These are phyloP conservation scores for Eutrema yunnanense DNA, from an alignment of 345 rosid species.

Conservation along the genomic window DNA sequence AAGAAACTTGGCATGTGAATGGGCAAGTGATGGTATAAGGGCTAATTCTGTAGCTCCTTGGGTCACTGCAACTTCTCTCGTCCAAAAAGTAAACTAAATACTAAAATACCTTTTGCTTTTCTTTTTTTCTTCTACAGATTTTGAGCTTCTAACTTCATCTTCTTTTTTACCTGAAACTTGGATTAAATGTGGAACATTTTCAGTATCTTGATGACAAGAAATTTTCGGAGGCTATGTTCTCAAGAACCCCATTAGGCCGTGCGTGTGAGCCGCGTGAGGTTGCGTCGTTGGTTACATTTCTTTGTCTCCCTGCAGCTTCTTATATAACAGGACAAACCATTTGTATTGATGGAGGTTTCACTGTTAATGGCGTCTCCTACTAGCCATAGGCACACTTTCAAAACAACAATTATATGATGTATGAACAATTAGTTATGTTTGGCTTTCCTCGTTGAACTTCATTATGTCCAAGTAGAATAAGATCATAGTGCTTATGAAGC, in stretches of 20 bases:
- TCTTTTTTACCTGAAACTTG: not conserved
- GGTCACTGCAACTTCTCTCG: conserved; percentile 11
- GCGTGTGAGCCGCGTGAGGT: conserved; percentile 20
- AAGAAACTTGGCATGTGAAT: conserved; percentile 24
- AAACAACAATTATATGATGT: not conserved
- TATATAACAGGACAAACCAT: conserved; percentile 47
- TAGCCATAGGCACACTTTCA: not conserved
- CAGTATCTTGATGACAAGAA: conserved; percentile 19
- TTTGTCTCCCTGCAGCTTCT: conserved; percentile 69
- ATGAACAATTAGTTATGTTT: not conserved
- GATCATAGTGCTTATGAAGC: not conserved
- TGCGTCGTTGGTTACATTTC: conserved; percentile 46
- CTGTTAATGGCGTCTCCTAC: conserved; percentile 19
- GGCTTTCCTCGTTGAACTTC: not conserved
- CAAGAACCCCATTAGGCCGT: conserved; percentile 23
- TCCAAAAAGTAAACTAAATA: not conserved
- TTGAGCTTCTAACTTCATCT: not conserved
- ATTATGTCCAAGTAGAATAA: not conserved
- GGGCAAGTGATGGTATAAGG: conserved; percentile 18
- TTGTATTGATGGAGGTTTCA: conserved; percentile 26
- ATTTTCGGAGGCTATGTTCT: not conserved
- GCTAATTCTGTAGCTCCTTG: conserved; percentile 22
- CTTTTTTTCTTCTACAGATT: not conserved
- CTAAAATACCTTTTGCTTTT: not conserved
- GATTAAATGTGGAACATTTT: not conserved